phyloP scores from a whole-genome alignment of 495 filamentous ascomycete species.

The Neurospora hispaniola region DNA sequence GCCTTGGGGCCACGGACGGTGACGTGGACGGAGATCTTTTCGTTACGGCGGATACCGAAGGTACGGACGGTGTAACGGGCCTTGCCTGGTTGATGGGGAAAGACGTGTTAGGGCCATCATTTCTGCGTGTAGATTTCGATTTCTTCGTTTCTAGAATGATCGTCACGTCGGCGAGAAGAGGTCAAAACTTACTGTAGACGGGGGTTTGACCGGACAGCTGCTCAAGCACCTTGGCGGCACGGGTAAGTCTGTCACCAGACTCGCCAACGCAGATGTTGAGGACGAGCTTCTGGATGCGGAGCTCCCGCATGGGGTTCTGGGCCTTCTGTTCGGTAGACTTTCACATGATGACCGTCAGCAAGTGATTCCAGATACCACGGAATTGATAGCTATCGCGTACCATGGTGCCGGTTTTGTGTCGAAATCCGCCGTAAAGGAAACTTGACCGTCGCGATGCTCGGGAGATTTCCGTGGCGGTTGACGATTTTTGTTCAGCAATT shows the following conservation, averaged over 20 bases:
- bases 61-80: constrained; percentile 99
- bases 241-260: constrained; percentile 99
- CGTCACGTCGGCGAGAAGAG: background rate
- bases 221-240: constrained; percentile 99
- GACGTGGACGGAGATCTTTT: constrained; percentile 99
- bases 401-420: constrained; percentile 21
- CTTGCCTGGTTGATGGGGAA: constrained; percentile 56
- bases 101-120: background rate
- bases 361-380: background rate
- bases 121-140: background rate
- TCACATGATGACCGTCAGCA: constrained; percentile 11
- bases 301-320: constrained; percentile 97
- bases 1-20: constrained; percentile 99
- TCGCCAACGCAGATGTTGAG: constrained; percentile 99
- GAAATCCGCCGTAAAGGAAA: constrained; percentile 6
- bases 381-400: constrained; percentile 8
- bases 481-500: constrained; percentile 17
- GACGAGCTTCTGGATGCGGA: constrained; percentile 99
- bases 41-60: constrained; percentile 99
- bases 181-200: constrained; percentile 72
- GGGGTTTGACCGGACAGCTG: constrained; percentile 99
- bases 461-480: constrained; percentile 13
- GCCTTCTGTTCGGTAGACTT: constrained; percentile 54
- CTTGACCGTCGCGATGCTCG: constrained; percentile 1
- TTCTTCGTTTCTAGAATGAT: background rate